Evolutionary conservation across 768 basidiomycete genomes (phyloP), one percentile per base, ranked within the genome.

Genomic region (Mycena rebaudengoi): DNA sequence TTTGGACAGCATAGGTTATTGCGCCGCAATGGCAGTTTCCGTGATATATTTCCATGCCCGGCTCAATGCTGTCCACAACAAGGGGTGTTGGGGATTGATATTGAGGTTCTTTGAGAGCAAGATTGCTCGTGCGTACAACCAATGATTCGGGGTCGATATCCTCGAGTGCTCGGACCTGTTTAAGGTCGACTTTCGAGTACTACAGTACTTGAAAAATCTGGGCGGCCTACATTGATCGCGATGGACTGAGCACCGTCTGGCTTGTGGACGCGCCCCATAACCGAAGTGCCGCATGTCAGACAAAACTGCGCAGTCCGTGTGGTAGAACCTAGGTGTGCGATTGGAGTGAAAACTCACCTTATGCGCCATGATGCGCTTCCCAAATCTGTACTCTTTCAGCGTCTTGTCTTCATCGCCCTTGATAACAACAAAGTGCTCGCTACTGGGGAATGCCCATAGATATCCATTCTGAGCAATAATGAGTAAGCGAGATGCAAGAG

Each of bases 1-100:
- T 59, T 29, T 26, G 12, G 1, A 66, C 14, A 0, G 44, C 32
- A 30, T 58, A 66, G 0, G 8, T 23, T 0, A 66, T 30, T 3
- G 60, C 60, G n/a, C 65, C 65, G 44, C 65, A 66, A 16, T 66
- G 65, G 16, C 65, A 66, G 20, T 35, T 52, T 11, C 65, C 60
- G 25, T 41, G n/a, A 23, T 66, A 66, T 1, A 20, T 18, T 0
- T n/a, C 53, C 5, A 39, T 35, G n/a, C 56, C 60, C 44, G 58
- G 60, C 5, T 41, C 23, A 12, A 52, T 39, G 37, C 16, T 21
- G 4, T 39, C 53, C 13, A 25, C 28, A 5, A 6, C 37, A 2
- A 66, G 18, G 8, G 49, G 51, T 37, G 46, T 37, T 5, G 60
- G 56, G 11, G 20, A 11, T 48, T 62, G 55, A 45, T 59, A 57